A percentile compares a stretch with the other conserved stretches of the same genome.
Conservation (phyloP, 805 yeast species). For the Metschnikowia borealis region DNA sequence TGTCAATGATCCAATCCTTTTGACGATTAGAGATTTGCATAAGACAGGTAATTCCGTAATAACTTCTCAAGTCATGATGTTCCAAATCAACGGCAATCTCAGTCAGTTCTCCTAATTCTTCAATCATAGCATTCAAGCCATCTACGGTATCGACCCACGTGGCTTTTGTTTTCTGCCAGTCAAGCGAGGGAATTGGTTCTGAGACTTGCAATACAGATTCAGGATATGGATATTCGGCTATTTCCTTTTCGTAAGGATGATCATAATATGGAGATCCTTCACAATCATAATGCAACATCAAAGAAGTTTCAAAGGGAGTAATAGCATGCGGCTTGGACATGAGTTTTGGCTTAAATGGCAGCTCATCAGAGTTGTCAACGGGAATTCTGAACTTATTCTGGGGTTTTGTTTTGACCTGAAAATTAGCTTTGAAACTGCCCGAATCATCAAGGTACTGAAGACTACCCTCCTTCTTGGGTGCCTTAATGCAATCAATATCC, state of each 20-base stretch:
- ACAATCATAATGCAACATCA: slow-evolving; percentile 13
- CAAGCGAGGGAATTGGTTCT: slow-evolving; percentile 48
- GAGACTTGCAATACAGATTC: slow-evolving; percentile 38
- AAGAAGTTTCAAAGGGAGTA: slow-evolving; percentile 50
- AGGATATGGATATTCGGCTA: slow-evolving; percentile 66
- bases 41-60: slow-evolving; percentile 83
- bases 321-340: slow-evolving; percentile 69
- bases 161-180: slow-evolving; percentile 65
- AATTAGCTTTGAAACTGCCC: slow-evolving; percentile 1
- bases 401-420: slow-evolving; percentile 48
- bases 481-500: slow-evolving; percentile 47
- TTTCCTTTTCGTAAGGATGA: slow-evolving; percentile 82
- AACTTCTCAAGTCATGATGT: slow-evolving; percentile 90
- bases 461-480: slow-evolving; percentile 20
- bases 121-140: slow-evolving; percentile 50
- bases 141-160: slow-evolving; percentile 67
- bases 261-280: slow-evolving; percentile 33
- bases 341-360: slow-evolving; percentile 76
- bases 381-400: slow-evolving; percentile 55
- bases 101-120: slow-evolving; percentile 43
- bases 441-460: slow-evolving; percentile 7
- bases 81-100: slow-evolving; percentile 93
- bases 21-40: slow-evolving; percentile 87
- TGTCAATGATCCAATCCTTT: slow-evolving; percentile 85
- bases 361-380: slow-evolving; percentile 63